Base-by-base conservation (phyloP, 768 basidiomycete species). In the Filobasidium floriforme region DNA sequence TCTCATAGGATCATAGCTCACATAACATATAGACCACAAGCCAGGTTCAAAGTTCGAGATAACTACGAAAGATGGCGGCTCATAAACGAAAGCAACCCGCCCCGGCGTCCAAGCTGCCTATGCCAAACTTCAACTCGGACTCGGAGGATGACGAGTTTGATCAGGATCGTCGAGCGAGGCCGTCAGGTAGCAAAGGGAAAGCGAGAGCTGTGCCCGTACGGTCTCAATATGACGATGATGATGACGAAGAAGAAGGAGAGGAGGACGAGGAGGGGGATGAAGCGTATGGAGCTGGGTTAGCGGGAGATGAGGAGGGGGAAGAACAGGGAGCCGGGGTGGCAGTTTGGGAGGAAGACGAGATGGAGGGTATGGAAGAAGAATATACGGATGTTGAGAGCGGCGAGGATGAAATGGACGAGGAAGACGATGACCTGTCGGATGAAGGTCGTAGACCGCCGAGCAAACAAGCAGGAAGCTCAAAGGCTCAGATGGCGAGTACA, bases 141-240 rank as follows among this genome's bases (percentile, higher is more conserved):
- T 74, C 72, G 1, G 78, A 79, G 63, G 72, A 70, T 4, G 78
- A 79, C 65, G 77, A 79, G 60, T 79, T 77, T 57, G 75, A 52
- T 22, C 37, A 37, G n/a, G 65, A 66, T 26, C 44, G 65, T 19
- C 32, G 10, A 22, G 72, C 18, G 66, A 71, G 40, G 70, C 72
- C 44, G 69, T 68, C 57, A 43, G 29, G 54, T 5, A 57, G 54
- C 41, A 52, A 62, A 61, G 62, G 29, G 59, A 59, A 46, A 55
- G 41, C 63, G 49, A 61, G 37, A 64, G 41, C 29, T 49, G 65
- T 5, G 64, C 64, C 44, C 63, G 60, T 61, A 44, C 60, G 44
- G 40, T 67, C 62, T 61, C 59, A 63, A 24, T 69, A 71, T 54
- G 66, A 69, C 24, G 67, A 71, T 15, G 68, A 62, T 7, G 71